These are phyloP conservation scores for Plectosphaerella cucumerina DNA, from an alignment of 2,329 filamentous ascomycete genomes.

Conservation along the genomic window DNA sequence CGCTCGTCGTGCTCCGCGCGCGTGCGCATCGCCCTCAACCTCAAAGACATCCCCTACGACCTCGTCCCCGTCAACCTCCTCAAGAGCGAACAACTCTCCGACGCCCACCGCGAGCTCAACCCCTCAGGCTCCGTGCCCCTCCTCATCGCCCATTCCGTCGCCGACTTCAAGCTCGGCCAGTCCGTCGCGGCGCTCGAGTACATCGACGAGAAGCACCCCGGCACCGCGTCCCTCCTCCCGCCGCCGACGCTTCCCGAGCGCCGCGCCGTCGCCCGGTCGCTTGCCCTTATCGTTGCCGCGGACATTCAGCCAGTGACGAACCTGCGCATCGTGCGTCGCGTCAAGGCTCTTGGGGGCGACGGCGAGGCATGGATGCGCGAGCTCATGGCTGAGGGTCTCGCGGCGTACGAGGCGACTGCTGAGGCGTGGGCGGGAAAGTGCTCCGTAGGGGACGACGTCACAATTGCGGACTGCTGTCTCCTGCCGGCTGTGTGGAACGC, in stretches of 20 bases:
- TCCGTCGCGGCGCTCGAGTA: constrained; percentile 59
- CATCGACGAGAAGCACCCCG: constrained; percentile 50
- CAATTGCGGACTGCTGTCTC: constrained; percentile 54
- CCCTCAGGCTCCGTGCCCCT: constrained; percentile 52
- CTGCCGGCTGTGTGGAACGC: constrained; percentile 57
- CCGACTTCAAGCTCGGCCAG: constrained; percentile 43
- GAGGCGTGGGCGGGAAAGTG: constrained; percentile 39
- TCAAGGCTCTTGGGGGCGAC: constrained; percentile 38
- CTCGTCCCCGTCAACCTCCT: constrained; percentile 48
- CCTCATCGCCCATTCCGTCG: constrained; percentile 33
- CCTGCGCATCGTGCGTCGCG: constrained; percentile 43
- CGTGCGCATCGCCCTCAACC: constrained; percentile 53
- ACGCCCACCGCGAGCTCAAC: constrained; percentile 43
- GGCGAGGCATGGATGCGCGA: constrained; percentile 46
- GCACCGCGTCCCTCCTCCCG: constrained; percentile 33
- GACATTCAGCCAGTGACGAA: constrained; percentile 61
- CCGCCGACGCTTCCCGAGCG: constrained; percentile 32
- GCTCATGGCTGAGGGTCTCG: constrained; percentile 48
- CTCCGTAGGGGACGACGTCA: constrained; percentile 51
- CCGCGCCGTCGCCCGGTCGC: constrained; percentile 47
- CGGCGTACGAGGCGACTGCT: constrained; percentile 48
- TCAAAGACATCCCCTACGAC: constrained; percentile 48
- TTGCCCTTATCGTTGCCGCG: constrained; percentile 49
- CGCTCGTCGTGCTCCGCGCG: constrained; percentile 60
- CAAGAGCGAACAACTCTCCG: constrained; percentile 44